Conservation (phyloP, 2,329 filamentous ascomycete genomes). For the Alternaria burnsii region DNA sequence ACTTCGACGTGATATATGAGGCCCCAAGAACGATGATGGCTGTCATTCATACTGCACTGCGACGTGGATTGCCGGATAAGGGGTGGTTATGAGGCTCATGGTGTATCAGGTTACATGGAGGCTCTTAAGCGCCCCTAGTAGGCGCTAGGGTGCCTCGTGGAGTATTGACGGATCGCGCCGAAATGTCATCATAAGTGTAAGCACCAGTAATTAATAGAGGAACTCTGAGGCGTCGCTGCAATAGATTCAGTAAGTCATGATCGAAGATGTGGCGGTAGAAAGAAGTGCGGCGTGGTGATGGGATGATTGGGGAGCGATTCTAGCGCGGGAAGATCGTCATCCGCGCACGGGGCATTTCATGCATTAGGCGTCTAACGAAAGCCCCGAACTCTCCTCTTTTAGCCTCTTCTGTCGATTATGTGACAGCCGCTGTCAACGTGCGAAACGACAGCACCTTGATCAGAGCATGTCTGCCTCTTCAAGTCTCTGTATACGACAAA, state of each 20-base stretch:
- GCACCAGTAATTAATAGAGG: constrained; percentile 19
- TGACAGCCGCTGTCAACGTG: constrained; percentile 16
- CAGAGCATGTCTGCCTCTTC: neutral
- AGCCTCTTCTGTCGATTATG: neutral
- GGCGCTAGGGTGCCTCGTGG: constrained; percentile 14
- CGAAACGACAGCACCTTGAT: neutral
- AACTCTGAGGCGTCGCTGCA: constrained; percentile 4
- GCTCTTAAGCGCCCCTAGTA: constrained; percentile 34
- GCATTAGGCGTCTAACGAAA: constrained; percentile 14
- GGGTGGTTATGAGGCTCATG: constrained; percentile 34
- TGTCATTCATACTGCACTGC: constrained; percentile 40
- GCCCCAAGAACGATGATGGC: constrained; percentile 25
- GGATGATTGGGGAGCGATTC: constrained; percentile 10
- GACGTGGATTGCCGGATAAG: constrained; percentile 40
- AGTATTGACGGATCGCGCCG: constrained; percentile 2
- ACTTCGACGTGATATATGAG: constrained; percentile 43
- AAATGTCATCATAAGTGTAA: constrained; percentile 4
- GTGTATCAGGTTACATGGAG: constrained; percentile 37
- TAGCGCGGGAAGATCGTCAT: constrained; percentile 17
- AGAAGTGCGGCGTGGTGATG: constrained; percentile 8
- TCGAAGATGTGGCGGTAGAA: constrained; percentile 12
- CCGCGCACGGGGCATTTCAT: constrained; percentile 25
- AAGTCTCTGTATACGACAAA: neutral
- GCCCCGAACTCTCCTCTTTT: neutral
- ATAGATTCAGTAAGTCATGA: constrained; percentile 5